A percentile compares a stretch with the other conserved stretches of the same genome.
These are phyloP conservation scores for Ilex asprella DNA, from an alignment of 257 asterid genomes.

Conservation along the genomic window DNA sequence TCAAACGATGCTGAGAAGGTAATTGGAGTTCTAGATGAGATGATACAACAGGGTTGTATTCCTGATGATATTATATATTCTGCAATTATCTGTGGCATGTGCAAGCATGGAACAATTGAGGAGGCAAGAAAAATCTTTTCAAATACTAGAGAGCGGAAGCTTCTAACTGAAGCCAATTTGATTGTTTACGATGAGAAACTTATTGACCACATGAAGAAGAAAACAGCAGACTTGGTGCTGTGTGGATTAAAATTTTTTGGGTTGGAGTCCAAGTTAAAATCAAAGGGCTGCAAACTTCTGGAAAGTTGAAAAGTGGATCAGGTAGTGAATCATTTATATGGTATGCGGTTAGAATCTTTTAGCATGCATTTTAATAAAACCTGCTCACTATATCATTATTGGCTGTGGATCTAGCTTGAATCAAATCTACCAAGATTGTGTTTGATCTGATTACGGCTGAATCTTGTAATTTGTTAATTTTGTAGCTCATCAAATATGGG, in stretches of 20 bases:
- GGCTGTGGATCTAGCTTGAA: too few relatives aligned
- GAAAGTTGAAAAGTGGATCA: slow-evolving; percentile 29
- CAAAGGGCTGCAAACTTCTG: slow-evolving; percentile 54
- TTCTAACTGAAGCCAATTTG: slow-evolving; percentile 62
- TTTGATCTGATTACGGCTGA: too few relatives aligned
- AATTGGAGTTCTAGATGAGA: slow-evolving; percentile 58
- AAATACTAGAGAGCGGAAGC: slow-evolving; percentile 40
- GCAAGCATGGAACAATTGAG: slow-evolving; percentile 76
- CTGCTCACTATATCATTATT: too few relatives aligned
- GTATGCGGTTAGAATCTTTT: neutral
- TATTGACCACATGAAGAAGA: slow-evolving; percentile 78
- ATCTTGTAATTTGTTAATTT: too few relatives aligned
- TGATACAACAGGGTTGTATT: slow-evolving; percentile 53
- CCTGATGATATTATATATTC: slow-evolving; percentile 37
- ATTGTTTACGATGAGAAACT: slow-evolving; percentile 74
- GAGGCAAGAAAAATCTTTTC: slow-evolving; percentile 69
- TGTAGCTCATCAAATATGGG: too few relatives aligned
- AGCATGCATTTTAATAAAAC: too few relatives aligned
- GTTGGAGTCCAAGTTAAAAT: slow-evolving; percentile 61
- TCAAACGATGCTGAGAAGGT: slow-evolving; percentile 54
- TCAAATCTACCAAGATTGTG: too few relatives aligned
- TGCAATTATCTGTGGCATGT: slow-evolving; percentile 72
- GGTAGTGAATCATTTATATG: slow-evolving; percentile 6
- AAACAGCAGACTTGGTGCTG: slow-evolving; percentile 69
- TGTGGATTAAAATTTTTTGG: slow-evolving; percentile 87